phyloP scores from a whole-genome alignment of 306 rosid genomes.

The Prunus davidiana region DNA sequence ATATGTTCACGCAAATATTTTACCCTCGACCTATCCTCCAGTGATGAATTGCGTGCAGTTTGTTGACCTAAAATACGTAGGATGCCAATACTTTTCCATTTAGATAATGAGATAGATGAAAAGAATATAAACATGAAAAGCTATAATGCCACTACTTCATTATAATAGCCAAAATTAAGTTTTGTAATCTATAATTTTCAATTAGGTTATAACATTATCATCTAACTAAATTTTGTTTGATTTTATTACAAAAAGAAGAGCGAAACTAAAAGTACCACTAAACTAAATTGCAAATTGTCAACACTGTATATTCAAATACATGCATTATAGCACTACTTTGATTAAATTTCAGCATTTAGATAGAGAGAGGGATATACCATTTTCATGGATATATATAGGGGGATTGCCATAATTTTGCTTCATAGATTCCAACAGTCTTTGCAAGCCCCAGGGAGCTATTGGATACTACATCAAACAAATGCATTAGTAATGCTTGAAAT shows the following conservation, averaged over 20 bases:
- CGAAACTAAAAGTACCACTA: too few relatives aligned
- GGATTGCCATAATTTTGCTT: constrained; percentile 64
- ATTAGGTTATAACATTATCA: too few relatives aligned
- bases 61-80: constrained; percentile 32
- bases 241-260: too few relatives aligned
- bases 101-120: too few relatives aligned
- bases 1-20: constrained; percentile 43
- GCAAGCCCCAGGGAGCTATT: constrained; percentile 37
- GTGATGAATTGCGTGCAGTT: constrained; percentile 45
- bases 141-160: too few relatives aligned
- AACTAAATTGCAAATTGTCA: too few relatives aligned
- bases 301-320: too few relatives aligned
- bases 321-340: neutral
- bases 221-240: too few relatives aligned
- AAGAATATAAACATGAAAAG: too few relatives aligned
- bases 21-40: constrained; percentile 56
- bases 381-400: constrained; percentile 54
- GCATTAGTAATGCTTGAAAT: too few relatives aligned
- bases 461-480: constrained; percentile 22
- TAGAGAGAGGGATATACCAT: constrained; percentile 44
- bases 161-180: too few relatives aligned
- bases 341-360: neutral
- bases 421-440: constrained; percentile 35
- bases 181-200: too few relatives aligned
- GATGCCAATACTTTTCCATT: neutral